A percentile compares a stretch with the other conserved stretches of the same genome.
These are phyloP conservation scores for Leptographium radiaticola DNA, from an alignment of 2,329 filamentous ascomycete species.

Conservation along the genomic window DNA sequence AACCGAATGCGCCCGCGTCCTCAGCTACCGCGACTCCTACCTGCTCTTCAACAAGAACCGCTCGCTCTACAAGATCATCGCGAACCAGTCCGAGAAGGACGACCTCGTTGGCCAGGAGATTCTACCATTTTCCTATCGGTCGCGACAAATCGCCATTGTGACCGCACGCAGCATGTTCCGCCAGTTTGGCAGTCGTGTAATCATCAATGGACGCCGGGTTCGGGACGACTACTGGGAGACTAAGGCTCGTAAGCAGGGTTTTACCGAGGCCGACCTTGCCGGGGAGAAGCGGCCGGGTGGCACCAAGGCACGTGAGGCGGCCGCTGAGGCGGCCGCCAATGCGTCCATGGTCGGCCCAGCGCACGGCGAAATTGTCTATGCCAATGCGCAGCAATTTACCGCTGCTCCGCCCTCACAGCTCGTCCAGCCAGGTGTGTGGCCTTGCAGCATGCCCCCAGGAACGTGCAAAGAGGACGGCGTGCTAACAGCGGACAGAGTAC, in stretches of 20 bases:
- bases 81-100: slow-evolving; percentile 90
- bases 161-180: slow-evolving; percentile 97
- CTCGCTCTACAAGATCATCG: slow-evolving; percentile 95
- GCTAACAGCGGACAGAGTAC: slow-evolving; percentile 40
- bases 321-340: slow-evolving; percentile 49
- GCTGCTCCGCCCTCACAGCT: slow-evolving; percentile 50
- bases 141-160: slow-evolving; percentile 96
- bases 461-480: not conserved
- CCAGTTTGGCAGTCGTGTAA: slow-evolving; percentile 91
- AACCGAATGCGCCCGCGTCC: slow-evolving; percentile 86
- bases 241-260: slow-evolving; percentile 93
- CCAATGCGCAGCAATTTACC: slow-evolving; percentile 56
- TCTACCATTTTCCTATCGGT: slow-evolving; percentile 91
- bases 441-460: not conserved
- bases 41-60: slow-evolving; percentile 97
- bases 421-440: slow-evolving; percentile 53
- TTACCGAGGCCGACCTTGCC: slow-evolving; percentile 90
- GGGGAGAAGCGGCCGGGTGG: slow-evolving; percentile 93
- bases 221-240: slow-evolving; percentile 98
- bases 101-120: slow-evolving; percentile 92
- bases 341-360: slow-evolving; percentile 50
- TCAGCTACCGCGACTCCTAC: slow-evolving; percentile 96
- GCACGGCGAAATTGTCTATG: slow-evolving; percentile 82
- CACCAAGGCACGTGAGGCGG: slow-evolving; percentile 74
- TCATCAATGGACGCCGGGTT: slow-evolving; percentile 78